These are phyloP conservation scores for Dryadomyces sulphureus DNA, from an alignment of 2,329 filamentous ascomycete species.

Conservation along the genomic window DNA sequence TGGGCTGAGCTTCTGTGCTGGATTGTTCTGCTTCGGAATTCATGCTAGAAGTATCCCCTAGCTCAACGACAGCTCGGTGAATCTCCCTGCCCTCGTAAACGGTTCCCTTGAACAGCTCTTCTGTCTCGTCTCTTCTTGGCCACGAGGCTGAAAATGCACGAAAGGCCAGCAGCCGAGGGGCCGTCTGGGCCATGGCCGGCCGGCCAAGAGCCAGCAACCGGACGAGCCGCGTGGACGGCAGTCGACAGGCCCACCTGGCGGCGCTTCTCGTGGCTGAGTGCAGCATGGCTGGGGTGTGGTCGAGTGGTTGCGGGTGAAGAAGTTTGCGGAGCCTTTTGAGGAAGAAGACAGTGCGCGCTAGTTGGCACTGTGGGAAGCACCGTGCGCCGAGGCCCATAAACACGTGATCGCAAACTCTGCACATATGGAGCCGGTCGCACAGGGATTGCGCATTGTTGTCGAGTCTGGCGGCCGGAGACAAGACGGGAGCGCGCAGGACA, in stretches of 20 bases:
- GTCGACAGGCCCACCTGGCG: neutral
- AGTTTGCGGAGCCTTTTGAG: neutral
- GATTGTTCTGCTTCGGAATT: too few species aligned
- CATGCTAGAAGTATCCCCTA: too few species aligned
- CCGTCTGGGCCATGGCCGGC: neutral
- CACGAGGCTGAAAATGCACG: neutral
- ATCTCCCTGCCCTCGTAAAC: too few species aligned
- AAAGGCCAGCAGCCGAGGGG: neutral
- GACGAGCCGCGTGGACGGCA: neutral
- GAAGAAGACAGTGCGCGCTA: neutral
- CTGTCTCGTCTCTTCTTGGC: neutral
- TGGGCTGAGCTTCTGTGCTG: too few species aligned
- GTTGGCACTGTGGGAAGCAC: neutral
- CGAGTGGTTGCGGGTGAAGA: neutral
- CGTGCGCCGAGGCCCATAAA: neutral
- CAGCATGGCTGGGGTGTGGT: constrained; percentile 4
- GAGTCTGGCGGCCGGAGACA: too few species aligned
- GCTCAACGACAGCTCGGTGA: too few species aligned
- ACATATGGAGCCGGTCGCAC: too few species aligned
- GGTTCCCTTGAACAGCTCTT: too few species aligned
- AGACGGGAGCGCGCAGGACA: too few species aligned
- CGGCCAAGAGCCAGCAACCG: neutral
- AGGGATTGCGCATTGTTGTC: too few species aligned
- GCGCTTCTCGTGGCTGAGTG: constrained; percentile 6
- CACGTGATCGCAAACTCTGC: neutral